phyloP scores from a whole-genome alignment of 1,284 basidiomycete species.

The Apiotrichum veenhuisii region DNA sequence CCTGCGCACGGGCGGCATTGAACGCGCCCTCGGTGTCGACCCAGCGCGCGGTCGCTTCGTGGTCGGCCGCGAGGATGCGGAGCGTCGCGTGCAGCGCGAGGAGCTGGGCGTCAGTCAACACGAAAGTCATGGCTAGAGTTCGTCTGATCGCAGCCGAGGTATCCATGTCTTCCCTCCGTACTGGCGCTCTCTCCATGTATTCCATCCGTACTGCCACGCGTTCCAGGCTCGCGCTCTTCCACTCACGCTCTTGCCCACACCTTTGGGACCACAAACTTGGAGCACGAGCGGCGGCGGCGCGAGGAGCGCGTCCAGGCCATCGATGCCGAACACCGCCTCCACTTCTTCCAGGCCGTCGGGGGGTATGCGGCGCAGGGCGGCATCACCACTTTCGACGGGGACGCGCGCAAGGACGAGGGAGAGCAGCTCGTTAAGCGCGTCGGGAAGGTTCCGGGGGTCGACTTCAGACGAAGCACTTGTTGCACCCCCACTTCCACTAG shows the following conservation, averaged over 20 bases:
- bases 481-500: no score
- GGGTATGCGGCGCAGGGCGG: no score
- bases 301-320: conserved; percentile 27
- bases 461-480: no score
- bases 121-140: no score
- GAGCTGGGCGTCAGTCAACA: no score
- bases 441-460: no score
- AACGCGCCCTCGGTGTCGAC: conserved; percentile 46
- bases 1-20: conserved; percentile 31
- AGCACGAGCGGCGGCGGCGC: conserved; percentile 32
- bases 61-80: conserved; percentile 23
- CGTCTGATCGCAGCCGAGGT: no score
- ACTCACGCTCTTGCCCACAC: conserved; percentile 44
- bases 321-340: conserved; percentile 1
- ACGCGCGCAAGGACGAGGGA: conserved; percentile 14
- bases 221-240: not conserved
- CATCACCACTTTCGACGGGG: not conserved
- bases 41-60: conserved; percentile 34
- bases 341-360: not conserved
- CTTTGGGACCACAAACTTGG: conserved; percentile 38
- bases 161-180: no score
- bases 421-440: conserved; percentile 27
- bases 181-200: no score
- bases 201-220: not conserved
- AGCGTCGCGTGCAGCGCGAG: conserved; percentile 41